Evolutionary conservation across 805 yeast species (phyloP).

Genomic region (Saccharomycopsis sp.): DNA sequence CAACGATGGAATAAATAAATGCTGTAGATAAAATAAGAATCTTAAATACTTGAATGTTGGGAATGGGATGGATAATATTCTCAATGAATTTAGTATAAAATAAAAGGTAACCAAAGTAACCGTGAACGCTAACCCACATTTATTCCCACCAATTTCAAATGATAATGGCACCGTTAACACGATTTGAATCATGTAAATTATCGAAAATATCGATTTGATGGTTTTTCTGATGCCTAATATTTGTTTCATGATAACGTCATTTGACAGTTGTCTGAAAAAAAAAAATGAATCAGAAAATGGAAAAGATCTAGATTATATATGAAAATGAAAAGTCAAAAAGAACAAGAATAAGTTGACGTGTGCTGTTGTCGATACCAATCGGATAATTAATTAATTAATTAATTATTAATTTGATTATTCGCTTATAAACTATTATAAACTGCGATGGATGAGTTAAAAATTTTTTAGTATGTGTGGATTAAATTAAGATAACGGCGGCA

Average conservation of each 20-base stretch:
- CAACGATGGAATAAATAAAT: constrained; percentile 73
- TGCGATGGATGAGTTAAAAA: no score
- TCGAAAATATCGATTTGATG: constrained; percentile 39
- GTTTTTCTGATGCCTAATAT: constrained; percentile 16
- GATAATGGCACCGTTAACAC: constrained; percentile 85
- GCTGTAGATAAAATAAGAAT: constrained; percentile 70
- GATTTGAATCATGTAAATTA: constrained; percentile 59
- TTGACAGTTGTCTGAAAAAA: no score
- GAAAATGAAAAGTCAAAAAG: no score
- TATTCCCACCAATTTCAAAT: constrained; percentile 87
- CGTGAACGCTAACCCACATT: constrained; percentile 83
- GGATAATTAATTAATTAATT: no score
- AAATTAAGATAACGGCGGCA: no score
- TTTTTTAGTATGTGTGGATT: no score
- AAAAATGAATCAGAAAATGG: background rate
- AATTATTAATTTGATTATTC: no score
- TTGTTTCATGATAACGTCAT: no score
- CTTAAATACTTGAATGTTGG: constrained; percentile 26
- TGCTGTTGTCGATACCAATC: no score
- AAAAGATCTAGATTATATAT: no score
- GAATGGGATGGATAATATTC: constrained; percentile 37
- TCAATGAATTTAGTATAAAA: constrained; percentile 63
- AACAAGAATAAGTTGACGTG: no score
- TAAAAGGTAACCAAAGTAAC: constrained; percentile 66
- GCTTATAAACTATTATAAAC: no score